These are phyloP conservation scores for Naganishia liquefaciens DNA, from an alignment of 1,284 basidiomycete species.

Conservation along the genomic window DNA sequence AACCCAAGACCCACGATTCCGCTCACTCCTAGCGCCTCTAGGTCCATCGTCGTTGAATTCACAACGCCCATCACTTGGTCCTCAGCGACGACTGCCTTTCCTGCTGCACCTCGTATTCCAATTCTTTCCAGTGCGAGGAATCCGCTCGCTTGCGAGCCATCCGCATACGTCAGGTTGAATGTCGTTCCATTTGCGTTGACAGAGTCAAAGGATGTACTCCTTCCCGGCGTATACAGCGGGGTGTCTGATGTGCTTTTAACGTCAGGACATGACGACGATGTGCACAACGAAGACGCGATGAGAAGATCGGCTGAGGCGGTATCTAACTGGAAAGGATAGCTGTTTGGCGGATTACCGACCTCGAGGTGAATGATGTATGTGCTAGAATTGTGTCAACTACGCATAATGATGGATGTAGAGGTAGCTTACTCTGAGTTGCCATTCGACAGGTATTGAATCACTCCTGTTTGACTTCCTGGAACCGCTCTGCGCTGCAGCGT, in stretches of 20 bases:
- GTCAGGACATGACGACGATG: slow-evolving; percentile 38
- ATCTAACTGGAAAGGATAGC: slow-evolving; percentile 50
- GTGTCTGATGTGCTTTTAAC: slow-evolving; percentile 10
- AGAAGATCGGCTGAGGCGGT: slow-evolving; percentile 49
- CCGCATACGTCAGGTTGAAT: slow-evolving; percentile 42
- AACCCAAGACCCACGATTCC: slow-evolving; percentile 55
- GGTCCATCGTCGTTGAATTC: slow-evolving; percentile 51
- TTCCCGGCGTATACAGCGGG: slow-evolving; percentile 44
- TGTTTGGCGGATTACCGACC: slow-evolving; percentile 44
- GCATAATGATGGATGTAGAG: too few species aligned
- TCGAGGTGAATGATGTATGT: slow-evolving; percentile 46
- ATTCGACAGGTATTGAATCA: slow-evolving; percentile 7
- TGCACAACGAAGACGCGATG: slow-evolving; percentile 46
- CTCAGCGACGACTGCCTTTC: slow-evolving; percentile 15
- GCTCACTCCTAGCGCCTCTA: slow-evolving; percentile 48
- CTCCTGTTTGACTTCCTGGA: background rate
- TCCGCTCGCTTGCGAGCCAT: slow-evolving; percentile 42
- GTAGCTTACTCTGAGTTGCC: background rate
- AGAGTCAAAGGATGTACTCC: slow-evolving; percentile 35
- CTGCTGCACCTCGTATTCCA: slow-evolving; percentile 32
- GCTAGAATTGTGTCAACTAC: slow-evolving; percentile 30
- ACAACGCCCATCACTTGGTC: slow-evolving; percentile 40
- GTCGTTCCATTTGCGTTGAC: slow-evolving; percentile 40
- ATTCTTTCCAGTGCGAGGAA: slow-evolving; percentile 44
- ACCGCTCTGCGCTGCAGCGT: background rate